Percentiles rank a stretch among this genome's conserved stretches.
These are phyloP conservation scores for Penicillium sp. DNA, from an alignment of 2,329 filamentous ascomycete genomes.

Conservation along the genomic window DNA sequence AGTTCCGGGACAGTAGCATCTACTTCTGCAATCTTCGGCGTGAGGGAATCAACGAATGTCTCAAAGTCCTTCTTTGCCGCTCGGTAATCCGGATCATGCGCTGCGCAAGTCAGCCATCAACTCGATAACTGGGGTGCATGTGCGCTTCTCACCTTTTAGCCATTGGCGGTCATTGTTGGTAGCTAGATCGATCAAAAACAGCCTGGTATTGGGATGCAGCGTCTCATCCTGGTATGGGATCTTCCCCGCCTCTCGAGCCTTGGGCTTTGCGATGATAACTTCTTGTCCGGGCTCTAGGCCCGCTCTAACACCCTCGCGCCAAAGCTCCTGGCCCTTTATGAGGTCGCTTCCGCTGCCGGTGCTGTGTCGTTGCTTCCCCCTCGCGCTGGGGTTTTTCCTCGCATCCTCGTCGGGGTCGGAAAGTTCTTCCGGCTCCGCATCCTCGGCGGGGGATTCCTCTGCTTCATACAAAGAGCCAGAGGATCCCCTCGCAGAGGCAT, in stretches of 20 bases:
- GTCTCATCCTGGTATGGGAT: constrained; percentile 56
- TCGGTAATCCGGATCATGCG: constrained; percentile 75
- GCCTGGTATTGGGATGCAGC: constrained; percentile 62
- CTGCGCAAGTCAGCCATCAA: constrained; percentile 44
- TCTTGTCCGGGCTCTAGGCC: constrained; percentile 58
- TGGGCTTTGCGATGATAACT: constrained; percentile 61
- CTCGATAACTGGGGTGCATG: constrained; percentile 2
- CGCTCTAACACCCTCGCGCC: constrained; percentile 55
- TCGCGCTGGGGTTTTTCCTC: background rate
- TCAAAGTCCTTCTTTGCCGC: constrained; percentile 77
- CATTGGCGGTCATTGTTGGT: constrained; percentile 62
- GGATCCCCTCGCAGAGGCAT: constrained; percentile 78
- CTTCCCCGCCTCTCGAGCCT: constrained; percentile 59
- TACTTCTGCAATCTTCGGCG: constrained; percentile 64
- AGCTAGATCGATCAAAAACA: constrained; percentile 59
- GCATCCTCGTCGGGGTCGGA: constrained; percentile 15
- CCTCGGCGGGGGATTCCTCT: constrained; percentile 9
- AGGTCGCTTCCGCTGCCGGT: constrained; percentile 1
- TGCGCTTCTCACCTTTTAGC: constrained; percentile 54
- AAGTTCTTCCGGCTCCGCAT: constrained; percentile 18
- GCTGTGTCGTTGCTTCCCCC: constrained; percentile 7
- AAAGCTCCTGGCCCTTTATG: constrained; percentile 50
- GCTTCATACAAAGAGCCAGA: constrained; percentile 44
- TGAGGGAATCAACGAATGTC: constrained; percentile 70
- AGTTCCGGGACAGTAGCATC: constrained; percentile 85